These are phyloP conservation scores for Trichoderma gamsii DNA, from an alignment of 495 filamentous ascomycete species.

Conservation along the genomic window DNA sequence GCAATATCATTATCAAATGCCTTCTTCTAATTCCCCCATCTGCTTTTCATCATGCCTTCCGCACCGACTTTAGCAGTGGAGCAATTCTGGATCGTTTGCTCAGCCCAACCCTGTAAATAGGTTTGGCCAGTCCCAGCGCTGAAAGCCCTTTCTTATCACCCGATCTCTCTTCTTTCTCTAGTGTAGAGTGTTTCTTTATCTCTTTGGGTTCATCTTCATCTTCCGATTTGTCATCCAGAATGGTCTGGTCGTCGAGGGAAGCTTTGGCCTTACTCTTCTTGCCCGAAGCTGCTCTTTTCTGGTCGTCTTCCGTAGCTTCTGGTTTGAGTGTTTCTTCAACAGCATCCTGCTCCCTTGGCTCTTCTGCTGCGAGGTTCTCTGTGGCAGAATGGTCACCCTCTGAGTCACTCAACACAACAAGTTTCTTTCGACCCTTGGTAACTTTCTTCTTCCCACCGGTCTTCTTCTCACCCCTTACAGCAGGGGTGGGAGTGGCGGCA, in stretches of 20 bases:
- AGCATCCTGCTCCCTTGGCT: background rate
- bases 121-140: conserved; percentile 30
- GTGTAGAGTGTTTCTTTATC: background rate
- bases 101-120: conserved; percentile 59
- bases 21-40: background rate
- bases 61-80: conserved; percentile 58
- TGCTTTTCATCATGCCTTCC: conserved; percentile 29
- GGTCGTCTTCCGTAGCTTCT: conserved; percentile 1
- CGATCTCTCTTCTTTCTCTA: conserved; percentile 1
- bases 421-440: background rate
- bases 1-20: background rate
- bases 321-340: background rate
- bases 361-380: background rate
- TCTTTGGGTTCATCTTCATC: conserved; percentile 6
- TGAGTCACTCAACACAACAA: background rate
- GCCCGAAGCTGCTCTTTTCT: background rate
- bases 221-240: background rate
- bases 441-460: background rate
- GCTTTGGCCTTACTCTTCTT: background rate
- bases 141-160: conserved; percentile 1
- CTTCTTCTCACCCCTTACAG: background rate
- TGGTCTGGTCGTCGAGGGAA: background rate
- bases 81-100: conserved; percentile 60
- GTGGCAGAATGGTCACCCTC: conserved; percentile 1
- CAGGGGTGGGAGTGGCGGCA: background rate